A percentile compares a stretch with the other conserved stretches of the same genome.
These are phyloP conservation scores for Saccharomyces pastorianus DNA, from an alignment of 1,139 yeast genomes.

Conservation along the genomic window DNA sequence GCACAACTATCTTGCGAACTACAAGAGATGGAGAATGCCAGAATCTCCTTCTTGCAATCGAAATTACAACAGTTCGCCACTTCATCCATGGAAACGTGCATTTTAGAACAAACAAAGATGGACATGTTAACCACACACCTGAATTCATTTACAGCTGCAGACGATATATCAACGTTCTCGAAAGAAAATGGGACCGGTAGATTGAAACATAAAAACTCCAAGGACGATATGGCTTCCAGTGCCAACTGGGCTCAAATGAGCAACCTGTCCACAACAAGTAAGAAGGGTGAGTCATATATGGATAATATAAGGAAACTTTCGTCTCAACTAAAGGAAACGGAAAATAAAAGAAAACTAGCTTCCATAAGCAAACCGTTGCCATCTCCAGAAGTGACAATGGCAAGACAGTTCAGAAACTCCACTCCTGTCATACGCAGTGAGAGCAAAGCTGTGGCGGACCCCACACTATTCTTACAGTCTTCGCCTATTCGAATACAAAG, in stretches of 20 bases:
- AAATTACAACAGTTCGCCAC: conserved; percentile 73
- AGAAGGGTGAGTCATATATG: conserved; percentile 15
- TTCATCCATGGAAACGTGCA: conserved; percentile 19
- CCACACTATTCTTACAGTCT: not conserved
- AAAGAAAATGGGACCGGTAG: conserved; percentile 31
- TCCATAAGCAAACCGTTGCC: conserved; percentile 1
- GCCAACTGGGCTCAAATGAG: not conserved
- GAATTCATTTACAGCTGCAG: conserved; percentile 24
- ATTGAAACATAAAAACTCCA: conserved; percentile 9
- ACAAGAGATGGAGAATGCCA: conserved; percentile 70
- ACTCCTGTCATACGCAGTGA: not conserved
- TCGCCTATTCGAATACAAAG: conserved; percentile 3
- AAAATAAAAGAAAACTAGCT: not conserved
- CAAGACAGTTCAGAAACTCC: conserved; percentile 2
- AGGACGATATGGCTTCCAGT: not conserved
- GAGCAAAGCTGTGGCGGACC: not conserved
- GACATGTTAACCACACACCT: conserved; percentile 21
- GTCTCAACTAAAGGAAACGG: conserved; percentile 19
- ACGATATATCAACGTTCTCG: conserved; percentile 28
- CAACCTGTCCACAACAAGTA: not conserved
- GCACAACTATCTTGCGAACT: conserved; percentile 54
- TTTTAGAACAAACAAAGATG: conserved; percentile 25
- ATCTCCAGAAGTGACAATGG: not conserved
- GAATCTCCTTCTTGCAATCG: conserved; percentile 66
- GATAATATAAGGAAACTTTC: conserved; percentile 26